phyloP scores from a whole-genome alignment of 768 basidiomycete species.

The Rhodotorula graminis region DNA sequence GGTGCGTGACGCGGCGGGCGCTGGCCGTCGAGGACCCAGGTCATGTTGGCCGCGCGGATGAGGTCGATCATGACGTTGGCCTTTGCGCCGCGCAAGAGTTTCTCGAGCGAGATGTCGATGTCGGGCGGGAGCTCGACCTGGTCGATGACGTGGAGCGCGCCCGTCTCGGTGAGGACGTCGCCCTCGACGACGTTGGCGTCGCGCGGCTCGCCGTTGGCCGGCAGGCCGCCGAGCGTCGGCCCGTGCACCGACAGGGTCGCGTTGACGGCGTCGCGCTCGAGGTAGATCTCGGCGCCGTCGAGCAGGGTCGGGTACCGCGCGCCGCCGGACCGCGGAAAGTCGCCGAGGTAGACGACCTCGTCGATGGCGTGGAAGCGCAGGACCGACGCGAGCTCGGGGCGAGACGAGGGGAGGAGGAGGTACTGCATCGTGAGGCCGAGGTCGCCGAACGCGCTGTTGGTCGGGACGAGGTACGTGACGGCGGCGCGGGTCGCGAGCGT shows the following conservation, averaged over 20 bases:
- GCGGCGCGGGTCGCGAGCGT: conserved; percentile 59
- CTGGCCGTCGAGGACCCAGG: conserved; percentile 82
- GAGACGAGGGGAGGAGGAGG: conserved; percentile 67
- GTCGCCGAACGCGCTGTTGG: conserved; percentile 79
- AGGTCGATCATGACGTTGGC: conserved; percentile 82
- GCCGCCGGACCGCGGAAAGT: conserved; percentile 52
- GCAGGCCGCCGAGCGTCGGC: conserved; percentile 40
- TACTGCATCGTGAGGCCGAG: conserved; percentile 85
- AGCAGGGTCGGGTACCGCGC: conserved; percentile 56
- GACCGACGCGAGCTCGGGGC: conserved; percentile 72
- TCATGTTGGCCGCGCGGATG: conserved; percentile 75
- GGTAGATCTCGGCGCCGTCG: conserved; percentile 74
- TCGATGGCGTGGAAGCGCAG: conserved; percentile 81
- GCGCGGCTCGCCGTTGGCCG: conserved; percentile 47
- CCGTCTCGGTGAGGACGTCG: conserved; percentile 75
- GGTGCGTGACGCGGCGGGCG: conserved; percentile 47
- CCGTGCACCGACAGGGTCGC: conserved; percentile 32
- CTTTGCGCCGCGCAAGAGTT: conserved; percentile 81
- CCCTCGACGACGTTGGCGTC: conserved; percentile 43
- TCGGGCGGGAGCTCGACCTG: conserved; percentile 62
- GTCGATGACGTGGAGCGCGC: conserved; percentile 78
- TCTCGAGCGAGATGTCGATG: conserved; percentile 73
- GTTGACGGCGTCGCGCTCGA: conserved; percentile 54
- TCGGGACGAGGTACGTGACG: conserved; percentile 78
- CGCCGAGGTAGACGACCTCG: conserved; percentile 66